Evolutionary conservation across 306 rosid genomes (phyloP), one percentile per base, ranked within the genome.

Genomic region (Medicago truncatula): DNA sequence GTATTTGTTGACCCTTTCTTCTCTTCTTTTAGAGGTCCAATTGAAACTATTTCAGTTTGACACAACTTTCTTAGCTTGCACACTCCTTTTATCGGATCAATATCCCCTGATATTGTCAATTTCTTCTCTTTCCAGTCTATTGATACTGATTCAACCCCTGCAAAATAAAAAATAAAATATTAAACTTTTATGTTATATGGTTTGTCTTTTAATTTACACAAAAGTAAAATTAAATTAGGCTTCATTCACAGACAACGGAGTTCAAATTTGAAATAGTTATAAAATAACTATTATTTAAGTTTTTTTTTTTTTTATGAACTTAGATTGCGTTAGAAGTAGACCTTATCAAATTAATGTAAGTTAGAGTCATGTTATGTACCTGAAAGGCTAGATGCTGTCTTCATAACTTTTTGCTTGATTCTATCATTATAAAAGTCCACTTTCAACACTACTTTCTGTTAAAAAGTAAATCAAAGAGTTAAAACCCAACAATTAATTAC

Each of bases 11-110:
- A 54, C 3, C 54, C 20, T 9, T 83, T 71, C 31, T 28, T 28
- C 75, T 86, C 89, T 49, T 81, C 87, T 57, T 92, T 82, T 10
- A 83, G 76, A 5, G 87, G 86, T 28, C 85, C 98, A 12, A 93
- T 92, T 0, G 90, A 91, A 23, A 88, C n/a, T 44, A 91, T 67
- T 0, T 88, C 83, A 7, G 89, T 28, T 0, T 0, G 10, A 63
- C 86, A 64, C n/a, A 64, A 9, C 1, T 38, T 64, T 64, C 70
- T 9, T 64, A 64, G 28, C 1, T 64, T 64, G 8, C n/a, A 38
- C 1, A 38, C 50, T 64, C n/a, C 49, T 8, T 38, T 64, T 38
- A 64, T 13, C 2, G 70, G 70, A 64, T 64, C 70, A 10, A 38
- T 38, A 5, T 64, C 50, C 3, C 70, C 70, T 9, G 13, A 9